Base-by-base conservation (phyloP, 768 basidiomycete species). In the Tricholomella constricta region DNA sequence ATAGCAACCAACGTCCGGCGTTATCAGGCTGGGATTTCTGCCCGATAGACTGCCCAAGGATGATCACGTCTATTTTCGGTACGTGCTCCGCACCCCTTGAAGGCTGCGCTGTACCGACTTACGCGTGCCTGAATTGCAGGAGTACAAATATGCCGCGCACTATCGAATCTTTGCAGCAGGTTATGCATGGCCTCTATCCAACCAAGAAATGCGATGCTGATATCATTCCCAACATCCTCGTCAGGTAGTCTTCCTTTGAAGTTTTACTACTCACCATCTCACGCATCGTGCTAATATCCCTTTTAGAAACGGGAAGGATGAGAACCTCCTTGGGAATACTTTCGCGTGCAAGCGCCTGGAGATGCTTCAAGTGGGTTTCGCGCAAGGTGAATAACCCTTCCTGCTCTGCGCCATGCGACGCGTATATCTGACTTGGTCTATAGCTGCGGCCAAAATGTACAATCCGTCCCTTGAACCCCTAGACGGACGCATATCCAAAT, bases 81-180 rank as follows among this genome's bases (percentile, higher is more conserved):
- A 47, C 42, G 52, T 52, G 6, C n/a, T 37, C 12, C 29, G 3
- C 6, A n/a, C 31, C 25, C n/a, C 44, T 42, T 15, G 1, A 35
- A 19, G 6, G 37, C 31, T 23, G 37, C 38, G 23, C 27, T 27
- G 22, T 10, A 17, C 43, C 17, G 34, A 36, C 6, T 12, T n/a
- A n/a, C n/a, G n/a, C n/a, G n/a, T 20, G 25, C 45, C 37, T 42
- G 23, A 15, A 31, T 43, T 35, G 8, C 45, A 85, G 86, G 42
- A 86, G 82, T 14, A 93, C 91, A 2, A 87, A 89, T 62, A 82
- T 93, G 66, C 81, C 89, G 0, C 77, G 91, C 29, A 91, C 89
- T 5, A 83, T 85, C 14, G 88, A 91, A 59, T 85, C 85, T 0
- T 68, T 91, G 15, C 84, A 88, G 58, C 84, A 92, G 57, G 74